Evolutionary conservation across 805 yeast species (phyloP).

Genomic region (Saccharomycopsis lassenensis): DNA sequence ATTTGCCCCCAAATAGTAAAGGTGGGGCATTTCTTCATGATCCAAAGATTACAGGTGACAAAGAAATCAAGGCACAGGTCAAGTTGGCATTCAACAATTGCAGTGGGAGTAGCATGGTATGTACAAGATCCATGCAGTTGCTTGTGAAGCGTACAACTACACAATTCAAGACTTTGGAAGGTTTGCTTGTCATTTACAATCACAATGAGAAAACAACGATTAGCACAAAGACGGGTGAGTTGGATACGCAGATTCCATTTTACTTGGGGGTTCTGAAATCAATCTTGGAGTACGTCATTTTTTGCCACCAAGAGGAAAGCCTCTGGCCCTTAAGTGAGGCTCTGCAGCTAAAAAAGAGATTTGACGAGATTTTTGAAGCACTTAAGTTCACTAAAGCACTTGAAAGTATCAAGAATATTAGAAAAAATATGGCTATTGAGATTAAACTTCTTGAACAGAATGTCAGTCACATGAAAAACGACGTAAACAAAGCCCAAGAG

Average conservation of each 20-base stretch:
- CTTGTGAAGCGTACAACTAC: slow-evolving; percentile 45
- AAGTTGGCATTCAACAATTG: slow-evolving; percentile 74
- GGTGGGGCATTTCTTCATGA: slow-evolving; percentile 96
- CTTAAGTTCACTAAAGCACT: slow-evolving; percentile 84
- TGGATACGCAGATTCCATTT: slow-evolving; percentile 71
- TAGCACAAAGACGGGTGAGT: slow-evolving; percentile 72
- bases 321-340: slow-evolving; percentile 96
- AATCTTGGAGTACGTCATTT: slow-evolving; percentile 81
- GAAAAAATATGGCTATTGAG: slow-evolving; percentile 69
- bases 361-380: slow-evolving; percentile 95
- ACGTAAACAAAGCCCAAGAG: slow-evolving; percentile 59
- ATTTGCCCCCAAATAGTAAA: slow-evolving; percentile 87
- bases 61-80: slow-evolving; percentile 79
- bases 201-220: slow-evolving; percentile 54
- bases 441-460: slow-evolving; percentile 68
- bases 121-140: slow-evolving; percentile 76
- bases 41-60: slow-evolving; percentile 68
- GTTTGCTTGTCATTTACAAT: slow-evolving; percentile 59
- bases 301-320: slow-evolving; percentile 96
- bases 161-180: slow-evolving; percentile 88
- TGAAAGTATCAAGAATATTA: slow-evolving; percentile 62
- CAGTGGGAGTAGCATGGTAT: slow-evolving; percentile 67
- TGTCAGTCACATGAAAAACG: slow-evolving; percentile 65
- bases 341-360: slow-evolving; percentile 73
- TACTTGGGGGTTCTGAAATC: slow-evolving; percentile 84